Conservation (phyloP, 345 rosid species). For the Populus simonii region DNA sequence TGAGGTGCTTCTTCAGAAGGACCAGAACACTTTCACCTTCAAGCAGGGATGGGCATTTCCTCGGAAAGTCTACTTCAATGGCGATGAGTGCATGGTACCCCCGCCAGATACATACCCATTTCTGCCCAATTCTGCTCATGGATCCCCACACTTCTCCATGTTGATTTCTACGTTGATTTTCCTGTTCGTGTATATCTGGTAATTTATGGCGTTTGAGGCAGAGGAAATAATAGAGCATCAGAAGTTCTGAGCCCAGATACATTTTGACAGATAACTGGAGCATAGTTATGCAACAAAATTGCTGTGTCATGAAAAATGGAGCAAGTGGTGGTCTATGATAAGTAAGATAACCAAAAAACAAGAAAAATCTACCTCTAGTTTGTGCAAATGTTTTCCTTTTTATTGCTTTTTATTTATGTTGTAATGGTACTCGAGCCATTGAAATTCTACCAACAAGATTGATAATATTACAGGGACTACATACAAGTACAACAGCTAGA, state of each 20-base stretch:
- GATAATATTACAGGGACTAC: no score
- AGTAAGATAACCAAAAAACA: not conserved
- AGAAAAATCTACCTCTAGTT: not conserved
- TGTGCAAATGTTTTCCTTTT: not conserved
- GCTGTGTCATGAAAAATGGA: not conserved
- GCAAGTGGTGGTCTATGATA: not conserved
- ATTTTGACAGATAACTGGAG: no score
- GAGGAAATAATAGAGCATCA: not conserved
- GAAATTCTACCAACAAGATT: not conserved
- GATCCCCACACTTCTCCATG: constrained; percentile 22
- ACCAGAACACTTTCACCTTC: constrained; percentile 69
- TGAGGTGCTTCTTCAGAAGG: constrained; percentile 78
- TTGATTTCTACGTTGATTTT: constrained; percentile 30
- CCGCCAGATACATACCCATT: constrained; percentile 83
- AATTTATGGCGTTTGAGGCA: constrained; percentile 9
- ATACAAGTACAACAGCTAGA: not conserved
- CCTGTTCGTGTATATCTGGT: constrained; percentile 30
- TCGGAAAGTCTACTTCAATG: constrained; percentile 81
- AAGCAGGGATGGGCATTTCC: constrained; percentile 97
- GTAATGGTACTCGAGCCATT: not conserved
- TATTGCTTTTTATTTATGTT: not conserved
- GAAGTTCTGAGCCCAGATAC: not conserved
- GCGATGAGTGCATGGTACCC: constrained; percentile 86
- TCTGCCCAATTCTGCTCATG: constrained; percentile 57
- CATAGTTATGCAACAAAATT: no score